These are phyloP conservation scores for Cercis canadensis DNA, from an alignment of 306 rosid species.

Conservation along the genomic window DNA sequence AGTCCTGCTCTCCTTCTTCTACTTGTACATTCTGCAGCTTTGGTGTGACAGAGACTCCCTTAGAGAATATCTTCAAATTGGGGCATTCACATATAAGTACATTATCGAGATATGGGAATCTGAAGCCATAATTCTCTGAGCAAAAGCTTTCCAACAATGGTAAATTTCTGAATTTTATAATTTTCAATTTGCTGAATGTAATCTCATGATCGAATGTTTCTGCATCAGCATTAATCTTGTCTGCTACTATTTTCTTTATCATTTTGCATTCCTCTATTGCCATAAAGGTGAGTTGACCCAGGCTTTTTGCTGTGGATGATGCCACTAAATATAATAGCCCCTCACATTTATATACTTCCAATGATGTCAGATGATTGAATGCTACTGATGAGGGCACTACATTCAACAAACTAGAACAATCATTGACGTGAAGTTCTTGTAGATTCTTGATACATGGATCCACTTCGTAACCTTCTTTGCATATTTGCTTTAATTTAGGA, in stretches of 20 bases:
- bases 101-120: background rate
- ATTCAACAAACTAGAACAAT: background rate
- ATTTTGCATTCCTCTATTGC: background rate
- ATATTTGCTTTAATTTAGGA: background rate
- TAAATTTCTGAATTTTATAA: background rate
- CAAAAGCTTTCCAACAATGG: background rate
- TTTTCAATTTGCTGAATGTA: background rate
- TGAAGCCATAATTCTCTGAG: background rate
- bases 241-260: background rate
- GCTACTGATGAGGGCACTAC: background rate
- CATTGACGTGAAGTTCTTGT: too few species aligned
- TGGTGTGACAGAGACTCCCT: too few species aligned
- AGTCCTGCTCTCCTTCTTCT: too few species aligned
- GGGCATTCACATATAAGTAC: background rate
- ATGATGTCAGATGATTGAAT: background rate
- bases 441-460: too few species aligned
- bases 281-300: background rate
- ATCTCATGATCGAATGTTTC: background rate
- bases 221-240: background rate
- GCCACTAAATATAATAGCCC: background rate
- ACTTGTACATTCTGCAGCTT: too few species aligned
- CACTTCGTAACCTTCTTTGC: background rate
- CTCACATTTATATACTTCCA: background rate
- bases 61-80: background rate
- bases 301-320: background rate